These are phyloP conservation scores for Rutstroemia sp. DNA, from an alignment of 2,329 filamentous ascomycete genomes.

Conservation along the genomic window DNA sequence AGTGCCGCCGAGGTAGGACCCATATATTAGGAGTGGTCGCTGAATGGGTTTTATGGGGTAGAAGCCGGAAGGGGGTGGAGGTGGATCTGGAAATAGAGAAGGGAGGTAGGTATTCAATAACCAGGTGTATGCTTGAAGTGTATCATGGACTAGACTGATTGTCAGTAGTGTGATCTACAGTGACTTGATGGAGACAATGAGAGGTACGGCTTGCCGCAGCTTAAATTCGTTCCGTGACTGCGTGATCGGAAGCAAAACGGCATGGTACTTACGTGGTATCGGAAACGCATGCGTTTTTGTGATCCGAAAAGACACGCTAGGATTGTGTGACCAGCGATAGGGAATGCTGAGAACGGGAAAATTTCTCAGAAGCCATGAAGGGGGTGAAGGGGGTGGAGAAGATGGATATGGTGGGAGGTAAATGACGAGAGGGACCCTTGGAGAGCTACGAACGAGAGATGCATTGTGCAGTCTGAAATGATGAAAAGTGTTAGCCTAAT, in stretches of 20 bases:
- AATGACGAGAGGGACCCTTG: conserved; percentile 41
- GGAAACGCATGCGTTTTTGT: not conserved
- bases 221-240: not conserved
- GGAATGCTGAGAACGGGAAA: conserved; percentile 47
- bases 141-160: conserved; percentile 46
- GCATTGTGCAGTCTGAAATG: conserved; percentile 23
- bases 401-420: conserved; percentile 46
- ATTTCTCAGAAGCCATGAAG: conserved; percentile 22
- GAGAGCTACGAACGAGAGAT: conserved; percentile 16
- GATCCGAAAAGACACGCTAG: conserved; percentile 5
- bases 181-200: not conserved
- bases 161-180: conserved; percentile 3
- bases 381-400: conserved; percentile 33
- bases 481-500: too few relatives aligned
- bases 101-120: conserved; percentile 17
- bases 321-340: conserved; percentile 45
- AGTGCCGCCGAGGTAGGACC: conserved; percentile 50
- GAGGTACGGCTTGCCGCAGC: too few relatives aligned
- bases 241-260: not conserved
- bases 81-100: conserved; percentile 2
- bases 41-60: conserved; percentile 27
- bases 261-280: conserved; percentile 3
- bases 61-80: not conserved
- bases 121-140: conserved; percentile 40
- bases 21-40: conserved; percentile 37